These are phyloP conservation scores for Akanthomyces uredinophilus DNA, from an alignment of 2,329 filamentous ascomycete species.

Conservation along the genomic window DNA sequence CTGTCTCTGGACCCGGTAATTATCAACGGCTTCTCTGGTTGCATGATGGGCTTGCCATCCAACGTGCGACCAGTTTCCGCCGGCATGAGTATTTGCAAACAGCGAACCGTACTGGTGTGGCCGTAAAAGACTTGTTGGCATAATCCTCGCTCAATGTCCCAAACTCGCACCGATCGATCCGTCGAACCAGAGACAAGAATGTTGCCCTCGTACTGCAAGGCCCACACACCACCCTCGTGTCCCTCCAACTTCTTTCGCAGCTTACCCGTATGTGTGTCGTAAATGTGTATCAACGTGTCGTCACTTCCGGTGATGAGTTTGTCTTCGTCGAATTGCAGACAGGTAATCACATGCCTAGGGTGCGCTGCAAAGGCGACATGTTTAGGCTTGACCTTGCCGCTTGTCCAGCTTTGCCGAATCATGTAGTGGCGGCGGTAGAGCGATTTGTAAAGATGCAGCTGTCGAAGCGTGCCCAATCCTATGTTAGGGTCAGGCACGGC, in stretches of 20 bases:
- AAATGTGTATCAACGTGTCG: constrained; percentile 95
- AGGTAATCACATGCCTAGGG: constrained; percentile 93
- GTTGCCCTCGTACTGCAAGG: constrained; percentile 92
- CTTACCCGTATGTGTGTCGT: constrained; percentile 91
- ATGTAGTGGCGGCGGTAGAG: constrained; percentile 89
- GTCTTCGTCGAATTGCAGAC: constrained; percentile 94
- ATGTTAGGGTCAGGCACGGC: constrained; percentile 78
- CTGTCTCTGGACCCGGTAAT: constrained; percentile 97
- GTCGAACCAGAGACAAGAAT: constrained; percentile 93
- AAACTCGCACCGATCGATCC: constrained; percentile 95
- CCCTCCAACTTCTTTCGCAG: constrained; percentile 79
- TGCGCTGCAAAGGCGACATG: constrained; percentile 97
- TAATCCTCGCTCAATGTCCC: constrained; percentile 90
- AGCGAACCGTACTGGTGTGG: constrained; percentile 94
- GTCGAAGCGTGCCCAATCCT: constrained; percentile 71
- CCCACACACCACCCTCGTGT: constrained; percentile 97
- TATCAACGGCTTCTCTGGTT: constrained; percentile 90
- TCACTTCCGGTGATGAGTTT: constrained; percentile 98
- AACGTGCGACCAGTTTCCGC: constrained; percentile 66
- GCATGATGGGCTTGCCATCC: constrained; percentile 74
- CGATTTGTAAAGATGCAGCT: constrained; percentile 91
- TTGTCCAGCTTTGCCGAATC: constrained; percentile 90
- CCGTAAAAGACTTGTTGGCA: constrained; percentile 97
- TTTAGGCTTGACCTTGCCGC: constrained; percentile 73
- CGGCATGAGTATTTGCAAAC: constrained; percentile 89